Evolutionary conservation across 2,329 filamentous ascomycete genomes (phyloP), one percentile per base, ranked within the genome.

Genomic region (Xylaria sp.): DNA sequence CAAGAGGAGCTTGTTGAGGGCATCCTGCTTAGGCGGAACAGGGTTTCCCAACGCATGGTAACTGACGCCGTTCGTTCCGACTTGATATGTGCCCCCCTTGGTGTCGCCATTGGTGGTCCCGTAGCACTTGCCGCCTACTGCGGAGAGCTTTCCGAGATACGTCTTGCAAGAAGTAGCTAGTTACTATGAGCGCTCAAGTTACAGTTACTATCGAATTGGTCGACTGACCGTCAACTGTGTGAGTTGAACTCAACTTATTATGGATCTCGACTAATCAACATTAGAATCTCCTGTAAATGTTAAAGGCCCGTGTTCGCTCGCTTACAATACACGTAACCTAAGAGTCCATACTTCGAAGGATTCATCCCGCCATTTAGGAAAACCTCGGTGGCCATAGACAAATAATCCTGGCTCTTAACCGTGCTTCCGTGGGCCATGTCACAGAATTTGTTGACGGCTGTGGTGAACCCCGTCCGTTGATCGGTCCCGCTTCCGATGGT

Each of bases 291-390:
- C 3, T 15, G 5, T 22, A n/a, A n/a, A 29, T 22, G 7, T 13
- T n/a, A 29, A 53, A 25, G n/a, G 20, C 0, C 3, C 11, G 17
- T 20, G 17, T n/a, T 29, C 20, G 57, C 25, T 39, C 17, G 57
- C 72, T 65, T 65, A 77, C 75, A 76, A 47, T 75, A 76, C 10
- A 75, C 73, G 51, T 71, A 77, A n/a, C 75, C 75, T 11, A 76
- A 44, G 22, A 76, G 54, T 13, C 75, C 75, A 39, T 77, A 74
- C 3, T 45, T 61, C 53, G 69, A 44, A 3, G 74, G 72, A 9
- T 73, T 61, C 61, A 70, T 72, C 27, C 73, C 73, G 20, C 62
- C 71, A 29, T 71, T 73, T 1, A 76, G 59, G 63, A 69, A 77
- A n/a, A 73, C 70, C 57, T 76, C 75, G 10, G 73, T 77, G 10